These are phyloP conservation scores for Petunia axillaris DNA, from an alignment of 257 asterid genomes.

Conservation along the genomic window DNA sequence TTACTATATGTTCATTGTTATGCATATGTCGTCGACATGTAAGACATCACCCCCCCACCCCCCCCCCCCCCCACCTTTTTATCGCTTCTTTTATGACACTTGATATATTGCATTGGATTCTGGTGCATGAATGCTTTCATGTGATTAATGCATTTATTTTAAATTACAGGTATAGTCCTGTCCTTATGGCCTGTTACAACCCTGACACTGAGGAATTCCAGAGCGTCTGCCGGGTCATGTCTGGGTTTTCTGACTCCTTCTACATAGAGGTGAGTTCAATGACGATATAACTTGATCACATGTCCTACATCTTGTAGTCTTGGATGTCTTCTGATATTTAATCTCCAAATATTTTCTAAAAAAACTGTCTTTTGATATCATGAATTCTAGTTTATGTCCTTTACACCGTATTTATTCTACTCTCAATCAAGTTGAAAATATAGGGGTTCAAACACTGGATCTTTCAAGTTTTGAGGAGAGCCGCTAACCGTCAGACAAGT, in stretches of 20 bases:
- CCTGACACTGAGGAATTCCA: conserved; percentile 86
- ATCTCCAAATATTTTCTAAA: not conserved
- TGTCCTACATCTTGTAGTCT: not conserved
- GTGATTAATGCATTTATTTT: conserved; percentile 18
- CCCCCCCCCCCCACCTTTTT: not conserved
- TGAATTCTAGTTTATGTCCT: not conserved
- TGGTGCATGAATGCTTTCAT: conserved; percentile 18
- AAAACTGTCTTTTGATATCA: not conserved
- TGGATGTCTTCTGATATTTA: no score
- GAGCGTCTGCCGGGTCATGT: conserved; percentile 94
- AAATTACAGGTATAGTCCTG: conserved; percentile 80
- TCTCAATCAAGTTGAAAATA: not conserved
- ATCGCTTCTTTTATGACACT: not conserved
- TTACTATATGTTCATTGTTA: not conserved
- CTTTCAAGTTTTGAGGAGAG: not conserved
- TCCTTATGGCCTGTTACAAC: conserved; percentile 89
- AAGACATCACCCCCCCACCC: not conserved
- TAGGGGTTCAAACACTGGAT: not conserved
- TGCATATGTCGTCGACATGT: not conserved
- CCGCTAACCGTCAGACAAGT: not conserved
- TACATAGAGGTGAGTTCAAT: conserved; percentile 60
- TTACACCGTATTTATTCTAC: not conserved
- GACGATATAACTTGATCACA: not conserved
- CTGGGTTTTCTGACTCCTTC: conserved; percentile 89
- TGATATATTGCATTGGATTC: conserved; percentile 4